A percentile compares a stretch with the other conserved stretches of the same genome.
Conservation (phyloP, 345 rosid genomes). For the Draba incana region DNA sequence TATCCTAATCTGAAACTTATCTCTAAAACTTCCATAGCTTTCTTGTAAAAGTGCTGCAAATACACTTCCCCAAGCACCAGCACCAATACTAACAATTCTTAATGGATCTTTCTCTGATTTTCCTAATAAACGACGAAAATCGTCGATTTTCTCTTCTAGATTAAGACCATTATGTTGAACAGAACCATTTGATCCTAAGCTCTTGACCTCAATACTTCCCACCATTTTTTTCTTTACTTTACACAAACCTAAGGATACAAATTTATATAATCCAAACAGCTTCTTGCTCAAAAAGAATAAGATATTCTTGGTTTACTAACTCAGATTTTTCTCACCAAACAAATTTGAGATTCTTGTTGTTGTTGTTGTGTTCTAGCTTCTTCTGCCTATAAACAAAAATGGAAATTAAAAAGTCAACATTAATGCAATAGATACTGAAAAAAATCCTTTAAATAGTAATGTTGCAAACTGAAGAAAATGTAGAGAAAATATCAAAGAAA, state of each 20-base stretch:
- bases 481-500: conserved; percentile 7
- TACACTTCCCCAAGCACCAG: conserved; percentile 99
- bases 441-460: conserved; percentile 20
- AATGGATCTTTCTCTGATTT: conserved; percentile 84
- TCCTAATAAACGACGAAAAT: conserved; percentile 66
- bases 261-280: conserved; percentile 24
- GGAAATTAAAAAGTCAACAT: conserved; percentile 25
- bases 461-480: conserved; percentile 17
- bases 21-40: conserved; percentile 77
- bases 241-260: conserved; percentile 16
- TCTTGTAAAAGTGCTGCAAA: conserved; percentile 90
- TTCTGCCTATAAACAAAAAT: conserved; percentile 26
- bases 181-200: conserved; percentile 50
- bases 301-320: conserved; percentile 35
- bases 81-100: conserved; percentile 90
- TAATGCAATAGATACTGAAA: conserved; percentile 20
- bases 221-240: conserved; percentile 47
- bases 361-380: background rate
- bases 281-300: conserved; percentile 19
- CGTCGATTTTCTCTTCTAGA: conserved; percentile 79
- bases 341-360: background rate
- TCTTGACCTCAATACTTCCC: conserved; percentile 47
- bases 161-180: conserved; percentile 52
- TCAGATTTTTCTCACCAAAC: conserved; percentile 38
- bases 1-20: conserved; percentile 84